Evolutionary conservation across 2,329 filamentous ascomycete species (phyloP).

Genomic region (Magnaporthiopsis incrustans): DNA sequence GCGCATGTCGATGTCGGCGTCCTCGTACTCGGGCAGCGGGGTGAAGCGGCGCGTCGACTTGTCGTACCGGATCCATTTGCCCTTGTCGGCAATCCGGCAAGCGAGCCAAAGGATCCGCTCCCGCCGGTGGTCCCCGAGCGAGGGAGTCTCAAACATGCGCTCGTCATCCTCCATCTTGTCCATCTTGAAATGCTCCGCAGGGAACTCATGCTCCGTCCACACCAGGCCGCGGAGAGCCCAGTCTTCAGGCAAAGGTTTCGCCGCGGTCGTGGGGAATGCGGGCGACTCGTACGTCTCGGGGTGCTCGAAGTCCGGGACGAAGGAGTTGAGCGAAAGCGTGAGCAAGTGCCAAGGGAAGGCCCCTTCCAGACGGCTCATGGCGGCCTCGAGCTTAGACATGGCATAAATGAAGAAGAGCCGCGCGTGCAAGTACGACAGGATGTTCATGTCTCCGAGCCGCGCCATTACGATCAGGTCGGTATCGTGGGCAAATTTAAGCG

Average conservation of each 20-base stretch:
- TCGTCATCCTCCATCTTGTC: slow-evolving; percentile 60
- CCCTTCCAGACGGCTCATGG: slow-evolving; percentile 34
- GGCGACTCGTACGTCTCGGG: slow-evolving; percentile 24
- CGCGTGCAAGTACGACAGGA: slow-evolving; percentile 55
- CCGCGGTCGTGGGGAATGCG: slow-evolving; percentile 40
- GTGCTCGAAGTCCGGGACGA: slow-evolving; percentile 18
- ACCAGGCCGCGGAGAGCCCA: slow-evolving; percentile 56
- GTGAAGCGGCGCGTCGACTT: slow-evolving; percentile 27
- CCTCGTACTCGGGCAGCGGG: slow-evolving; percentile 27
- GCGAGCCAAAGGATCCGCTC: slow-evolving; percentile 54
- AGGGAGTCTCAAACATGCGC: slow-evolving; percentile 52
- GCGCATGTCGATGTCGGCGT: slow-evolving; percentile 16
- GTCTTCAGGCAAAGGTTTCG: slow-evolving; percentile 58
- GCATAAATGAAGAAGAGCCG: slow-evolving; percentile 50
- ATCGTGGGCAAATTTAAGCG: slow-evolving; percentile 28
- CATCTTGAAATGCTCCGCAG: slow-evolving; percentile 47
- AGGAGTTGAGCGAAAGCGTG: slow-evolving; percentile 30
- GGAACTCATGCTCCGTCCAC: slow-evolving; percentile 52
- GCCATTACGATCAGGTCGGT: slow-evolving; percentile 40
- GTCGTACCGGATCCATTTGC: slow-evolving; percentile 40
- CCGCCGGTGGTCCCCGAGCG: slow-evolving; percentile 47
- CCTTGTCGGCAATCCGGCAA: slow-evolving; percentile 32
- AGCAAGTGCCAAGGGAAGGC: slow-evolving; percentile 31
- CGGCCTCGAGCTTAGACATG: slow-evolving; percentile 31
- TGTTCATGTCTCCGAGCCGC: slow-evolving; percentile 48